Evolutionary conservation across 2,329 filamentous ascomycete species (phyloP).

Genomic region (Thermothelomyces thermophilus): DNA sequence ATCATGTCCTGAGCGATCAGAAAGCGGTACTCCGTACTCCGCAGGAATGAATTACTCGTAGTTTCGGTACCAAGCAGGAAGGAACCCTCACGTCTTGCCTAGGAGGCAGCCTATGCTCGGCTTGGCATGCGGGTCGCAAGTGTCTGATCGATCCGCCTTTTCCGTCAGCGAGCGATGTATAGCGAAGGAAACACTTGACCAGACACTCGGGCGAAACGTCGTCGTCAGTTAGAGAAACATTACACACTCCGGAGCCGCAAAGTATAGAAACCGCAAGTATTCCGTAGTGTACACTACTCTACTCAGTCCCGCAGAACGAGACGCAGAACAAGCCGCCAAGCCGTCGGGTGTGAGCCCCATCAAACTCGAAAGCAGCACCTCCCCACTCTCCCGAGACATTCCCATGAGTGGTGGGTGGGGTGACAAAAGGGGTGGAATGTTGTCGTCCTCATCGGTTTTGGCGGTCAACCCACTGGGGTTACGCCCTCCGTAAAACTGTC

Average conservation of each 20-base stretch:
- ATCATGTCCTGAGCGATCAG: too few relatives aligned
- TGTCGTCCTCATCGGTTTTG: not conserved
- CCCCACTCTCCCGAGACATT: slow-evolving; percentile 14
- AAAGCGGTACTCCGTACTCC: too few relatives aligned
- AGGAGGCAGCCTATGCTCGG: too few relatives aligned
- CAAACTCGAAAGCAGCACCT: slow-evolving; percentile 13
- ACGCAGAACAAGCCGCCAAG: not conserved
- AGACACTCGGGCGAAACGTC: too few relatives aligned
- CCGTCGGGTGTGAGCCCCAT: not conserved
- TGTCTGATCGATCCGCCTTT: slow-evolving; percentile 20
- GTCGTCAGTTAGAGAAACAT: too few relatives aligned
- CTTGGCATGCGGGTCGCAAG: slow-evolving; percentile 1
- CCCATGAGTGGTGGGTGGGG: slow-evolving; percentile 12
- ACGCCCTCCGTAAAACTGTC: slow-evolving; percentile 11
- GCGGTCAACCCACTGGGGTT: slow-evolving; percentile 8
- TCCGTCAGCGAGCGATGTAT: slow-evolving; percentile 17
- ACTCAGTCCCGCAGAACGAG: too few relatives aligned
- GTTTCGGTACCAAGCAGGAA: too few relatives aligned
- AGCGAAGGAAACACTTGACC: slow-evolving; percentile 6
- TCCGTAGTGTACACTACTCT: too few relatives aligned
- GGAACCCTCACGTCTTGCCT: too few relatives aligned
- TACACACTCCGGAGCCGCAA: too few relatives aligned
- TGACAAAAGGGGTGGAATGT: slow-evolving; percentile 13
- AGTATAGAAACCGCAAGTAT: too few relatives aligned
- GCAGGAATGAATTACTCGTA: too few relatives aligned